Evolutionary conservation across 2,329 filamentous ascomycete genomes (phyloP).

Genomic region (Trichoderma afroharzianum): DNA sequence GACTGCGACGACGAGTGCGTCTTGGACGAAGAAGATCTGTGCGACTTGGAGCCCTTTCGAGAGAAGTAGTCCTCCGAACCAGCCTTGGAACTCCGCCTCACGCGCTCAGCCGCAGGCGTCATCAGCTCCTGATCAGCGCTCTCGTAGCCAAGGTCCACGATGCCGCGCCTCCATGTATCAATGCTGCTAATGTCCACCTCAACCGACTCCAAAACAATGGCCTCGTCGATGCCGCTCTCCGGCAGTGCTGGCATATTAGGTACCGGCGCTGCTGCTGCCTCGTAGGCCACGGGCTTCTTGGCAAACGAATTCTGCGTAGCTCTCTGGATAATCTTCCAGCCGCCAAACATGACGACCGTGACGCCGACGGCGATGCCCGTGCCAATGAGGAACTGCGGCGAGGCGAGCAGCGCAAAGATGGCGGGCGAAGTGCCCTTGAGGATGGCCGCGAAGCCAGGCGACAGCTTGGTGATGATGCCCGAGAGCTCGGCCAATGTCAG

Average conservation of each 20-base stretch:
- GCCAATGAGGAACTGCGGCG: slow-evolving; percentile 91
- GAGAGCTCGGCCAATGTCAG: slow-evolving; percentile 90
- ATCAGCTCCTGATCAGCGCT: slow-evolving; percentile 55
- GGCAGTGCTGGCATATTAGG: slow-evolving; percentile 24
- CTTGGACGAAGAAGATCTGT: slow-evolving; percentile 26
- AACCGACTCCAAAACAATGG: slow-evolving; percentile 53
- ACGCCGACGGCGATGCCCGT: slow-evolving; percentile 84
- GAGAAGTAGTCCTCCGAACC: slow-evolving; percentile 41
- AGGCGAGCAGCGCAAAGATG: slow-evolving; percentile 80
- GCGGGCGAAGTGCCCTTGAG: slow-evolving; percentile 81
- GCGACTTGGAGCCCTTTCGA: slow-evolving; percentile 33
- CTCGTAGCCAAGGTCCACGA: slow-evolving; percentile 41
- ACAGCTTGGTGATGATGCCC: slow-evolving; percentile 76
- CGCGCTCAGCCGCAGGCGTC: slow-evolving; percentile 51
- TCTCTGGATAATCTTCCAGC: slow-evolving; percentile 95
- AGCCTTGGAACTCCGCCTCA: slow-evolving; percentile 19
- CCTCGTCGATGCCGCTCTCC: slow-evolving; percentile 46
- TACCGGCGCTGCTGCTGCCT: slow-evolving; percentile 27
- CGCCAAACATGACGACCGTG: slow-evolving; percentile 93
- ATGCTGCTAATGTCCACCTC: slow-evolving; percentile 57
- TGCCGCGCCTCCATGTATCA: slow-evolving; percentile 57
- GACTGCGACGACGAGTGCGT: slow-evolving; percentile 25
- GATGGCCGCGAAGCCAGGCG: slow-evolving; percentile 69
- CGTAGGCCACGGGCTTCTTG: slow-evolving; percentile 27
- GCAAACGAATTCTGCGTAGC: slow-evolving; percentile 50